Evolutionary conservation across 345 rosid species (phyloP).

Genomic region (Psidium guajava): DNA sequence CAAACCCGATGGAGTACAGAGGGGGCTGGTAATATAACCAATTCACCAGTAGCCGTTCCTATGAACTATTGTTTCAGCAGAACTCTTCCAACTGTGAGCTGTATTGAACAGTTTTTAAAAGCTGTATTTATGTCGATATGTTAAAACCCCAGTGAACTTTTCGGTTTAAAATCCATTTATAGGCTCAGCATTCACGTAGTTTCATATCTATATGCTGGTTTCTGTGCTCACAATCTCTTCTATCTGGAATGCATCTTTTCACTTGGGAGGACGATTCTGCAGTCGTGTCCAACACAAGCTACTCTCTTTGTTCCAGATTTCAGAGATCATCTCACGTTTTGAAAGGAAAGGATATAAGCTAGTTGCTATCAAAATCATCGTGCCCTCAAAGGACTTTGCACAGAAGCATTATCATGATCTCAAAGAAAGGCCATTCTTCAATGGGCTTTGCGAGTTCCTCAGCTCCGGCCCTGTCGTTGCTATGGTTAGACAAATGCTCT

Average conservation of each 20-base stretch:
- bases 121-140: neutral
- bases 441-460: slow-evolving; percentile 85
- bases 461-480: slow-evolving; percentile 99
- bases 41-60: neutral
- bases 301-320: slow-evolving; percentile 28
- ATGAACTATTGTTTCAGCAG: neutral
- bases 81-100: neutral
- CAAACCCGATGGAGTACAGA: slow-evolving; percentile 97
- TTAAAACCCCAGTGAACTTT: neutral
- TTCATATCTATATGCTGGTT: neutral
- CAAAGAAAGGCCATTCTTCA: slow-evolving; percentile 90
- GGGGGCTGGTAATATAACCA: slow-evolving; percentile 72
- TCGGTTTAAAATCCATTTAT: neutral
- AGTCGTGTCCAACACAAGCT: neutral
- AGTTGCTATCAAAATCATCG: slow-evolving; percentile 65
- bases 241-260: neutral
- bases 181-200: neutral
- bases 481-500: slow-evolving; percentile 41
- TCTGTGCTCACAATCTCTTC: neutral
- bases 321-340: slow-evolving; percentile 84
- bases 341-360: slow-evolving; percentile 99
- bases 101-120: neutral
- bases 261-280: neutral
- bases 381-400: slow-evolving; percentile 84
- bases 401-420: slow-evolving; percentile 90